These are phyloP conservation scores for Conidiobolus incongruus DNA, from an alignment of 371 early-diverging fungal genomes.

Conservation along the genomic window DNA sequence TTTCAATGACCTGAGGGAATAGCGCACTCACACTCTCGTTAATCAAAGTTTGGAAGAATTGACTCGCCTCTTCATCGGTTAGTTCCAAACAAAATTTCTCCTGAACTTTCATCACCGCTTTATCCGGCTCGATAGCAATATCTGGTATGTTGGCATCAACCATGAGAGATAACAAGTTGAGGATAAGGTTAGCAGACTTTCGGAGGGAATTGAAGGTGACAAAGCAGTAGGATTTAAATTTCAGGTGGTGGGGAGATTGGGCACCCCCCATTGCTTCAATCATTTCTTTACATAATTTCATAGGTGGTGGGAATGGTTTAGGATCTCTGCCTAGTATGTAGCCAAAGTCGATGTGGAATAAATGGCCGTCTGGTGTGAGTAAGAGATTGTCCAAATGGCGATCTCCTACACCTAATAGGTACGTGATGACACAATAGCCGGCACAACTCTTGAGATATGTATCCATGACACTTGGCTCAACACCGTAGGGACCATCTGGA, in stretches of 20 bases:
- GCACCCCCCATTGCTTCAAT: slow-evolving; percentile 96
- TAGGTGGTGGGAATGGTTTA: slow-evolving; percentile 95
- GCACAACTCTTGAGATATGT: slow-evolving; percentile 88
- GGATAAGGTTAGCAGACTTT: slow-evolving; percentile 76
- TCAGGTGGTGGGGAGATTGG: slow-evolving; percentile 48
- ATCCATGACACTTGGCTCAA: slow-evolving; percentile 71
- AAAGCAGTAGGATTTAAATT: slow-evolving; percentile 78
- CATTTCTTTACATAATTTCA: slow-evolving; percentile 98
- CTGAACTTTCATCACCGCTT: slow-evolving; percentile 84
- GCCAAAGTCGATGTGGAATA: slow-evolving; percentile 97
- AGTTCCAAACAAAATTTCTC: slow-evolving; percentile 83
- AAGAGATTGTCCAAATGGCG: slow-evolving; percentile 93
- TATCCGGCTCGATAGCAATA: slow-evolving; percentile 90
- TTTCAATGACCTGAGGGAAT: slow-evolving; percentile 95
- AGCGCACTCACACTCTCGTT: slow-evolving; percentile 82
- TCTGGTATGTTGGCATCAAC: slow-evolving; percentile 84
- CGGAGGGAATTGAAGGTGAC: slow-evolving; percentile 81
- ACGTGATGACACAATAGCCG: slow-evolving; percentile 95
- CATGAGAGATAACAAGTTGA: slow-evolving; percentile 91
- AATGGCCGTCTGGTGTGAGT: slow-evolving; percentile 60
- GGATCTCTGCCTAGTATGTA: slow-evolving; percentile 95
- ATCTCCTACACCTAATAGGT: slow-evolving; percentile 97
- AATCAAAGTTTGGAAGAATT: slow-evolving; percentile 73
- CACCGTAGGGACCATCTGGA: slow-evolving; percentile 33
- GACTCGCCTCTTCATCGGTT: slow-evolving; percentile 84